Base-by-base conservation (phyloP, 169 alveolate species). In the Plasmodium gonderi region DNA sequence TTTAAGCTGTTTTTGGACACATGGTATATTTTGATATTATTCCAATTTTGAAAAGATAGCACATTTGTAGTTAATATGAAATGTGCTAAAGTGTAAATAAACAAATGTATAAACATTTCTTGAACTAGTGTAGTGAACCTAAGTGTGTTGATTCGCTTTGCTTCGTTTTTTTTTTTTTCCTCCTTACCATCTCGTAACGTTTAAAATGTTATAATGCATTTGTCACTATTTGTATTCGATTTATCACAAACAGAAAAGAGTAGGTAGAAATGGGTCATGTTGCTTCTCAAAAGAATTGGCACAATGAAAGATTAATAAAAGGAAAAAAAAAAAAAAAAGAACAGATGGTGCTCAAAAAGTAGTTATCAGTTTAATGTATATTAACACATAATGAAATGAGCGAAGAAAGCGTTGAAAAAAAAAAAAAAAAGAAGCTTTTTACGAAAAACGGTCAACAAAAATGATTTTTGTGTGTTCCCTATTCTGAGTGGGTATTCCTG, bases 31-130 rank as follows among this genome's bases (percentile, higher is more conserved):
- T 67, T 44, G 9, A 23, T 26, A 45, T n/a, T 69, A 31, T 31
- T 45, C 12, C 60, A 33, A 14, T 23, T 44, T 14, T 51, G 81
- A 47, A 67, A 82, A 40, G 75, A 17, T 44, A 69, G 23, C 44
- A 68, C 80, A 45, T 69, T 67, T 4, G 20, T 31, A 75, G 54
- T 82, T 23, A 82, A 23, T 9, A 26, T 1, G 40, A 44, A 38
- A 69, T 38, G 60, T 68, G 76, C 76, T 69, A 69, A 36, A 68
- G 60, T 42, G 47, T 31, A 69, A 49, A 26, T 20, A 11, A 44
- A 23, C 2, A 82, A 44, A 31, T 68, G 60, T 4, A 31, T 82
- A 44, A 29, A 17, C 91, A 82, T 82, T 69, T 82, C 91, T 67
- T 82, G 31, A 64, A 29, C 17, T 49, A 11, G 36, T 26, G 68